phyloP scores from a whole-genome alignment of 176 grass and related monocot genomes.

The Rhynchospora breviuscula region DNA sequence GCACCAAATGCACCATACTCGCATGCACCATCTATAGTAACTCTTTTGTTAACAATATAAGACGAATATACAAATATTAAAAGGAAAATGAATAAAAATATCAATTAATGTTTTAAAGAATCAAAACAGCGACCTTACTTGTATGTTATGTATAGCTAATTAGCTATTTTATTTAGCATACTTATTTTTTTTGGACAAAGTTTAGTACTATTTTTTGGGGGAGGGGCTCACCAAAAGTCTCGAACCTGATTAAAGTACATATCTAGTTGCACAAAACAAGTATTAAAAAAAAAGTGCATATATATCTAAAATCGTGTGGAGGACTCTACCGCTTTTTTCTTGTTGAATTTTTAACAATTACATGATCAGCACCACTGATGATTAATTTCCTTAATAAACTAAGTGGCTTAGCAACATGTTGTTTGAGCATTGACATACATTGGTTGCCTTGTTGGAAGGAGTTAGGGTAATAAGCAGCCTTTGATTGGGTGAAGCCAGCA shows the following conservation, averaged over 20 bases:
- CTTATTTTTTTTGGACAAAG: no score
- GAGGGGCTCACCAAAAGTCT: background rate
- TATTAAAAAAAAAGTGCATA: no score
- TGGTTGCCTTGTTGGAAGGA: constrained; percentile 34
- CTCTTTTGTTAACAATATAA: background rate
- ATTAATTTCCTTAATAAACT: background rate
- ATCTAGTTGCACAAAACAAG: background rate
- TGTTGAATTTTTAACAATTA: background rate
- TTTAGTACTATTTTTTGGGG: background rate
- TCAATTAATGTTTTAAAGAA: background rate
- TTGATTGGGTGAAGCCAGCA: constrained; percentile 43
- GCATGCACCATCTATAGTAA: constrained; percentile 44
- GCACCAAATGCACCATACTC: constrained; percentile 48
- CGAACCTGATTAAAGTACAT: background rate
- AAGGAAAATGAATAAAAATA: background rate
- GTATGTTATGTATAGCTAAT: background rate
- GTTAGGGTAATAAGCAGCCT: constrained; percentile 60
- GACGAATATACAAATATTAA: background rate
- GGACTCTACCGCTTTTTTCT: background rate
- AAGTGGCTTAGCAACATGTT: background rate
- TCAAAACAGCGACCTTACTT: background rate
- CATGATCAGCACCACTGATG: background rate
- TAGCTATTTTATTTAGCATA: background rate
- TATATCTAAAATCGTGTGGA: no score
- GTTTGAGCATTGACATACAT: constrained; percentile 28